phyloP scores from a whole-genome alignment of 768 basidiomycete species.

The Dacryopinax spathularia region DNA sequence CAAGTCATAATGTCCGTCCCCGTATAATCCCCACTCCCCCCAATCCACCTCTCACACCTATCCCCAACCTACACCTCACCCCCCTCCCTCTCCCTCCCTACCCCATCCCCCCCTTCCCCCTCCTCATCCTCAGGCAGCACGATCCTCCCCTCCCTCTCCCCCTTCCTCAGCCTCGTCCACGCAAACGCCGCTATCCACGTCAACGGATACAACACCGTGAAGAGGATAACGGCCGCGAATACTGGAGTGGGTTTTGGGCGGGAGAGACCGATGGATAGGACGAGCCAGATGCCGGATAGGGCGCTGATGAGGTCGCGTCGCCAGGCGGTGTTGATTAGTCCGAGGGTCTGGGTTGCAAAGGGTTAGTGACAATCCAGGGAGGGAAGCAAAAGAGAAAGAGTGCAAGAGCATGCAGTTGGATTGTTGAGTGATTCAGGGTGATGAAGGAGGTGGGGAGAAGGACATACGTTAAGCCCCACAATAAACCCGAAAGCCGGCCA shows the following conservation, averaged over 20 bases:
- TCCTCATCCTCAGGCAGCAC: neutral
- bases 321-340: slow-evolving; percentile 39
- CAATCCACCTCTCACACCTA: neutral
- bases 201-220: slow-evolving; percentile 55
- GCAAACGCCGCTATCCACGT: slow-evolving; percentile 29
- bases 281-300: slow-evolving; percentile 59
- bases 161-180: neutral
- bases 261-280: slow-evolving; percentile 46
- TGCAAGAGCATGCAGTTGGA: too few relatives aligned
- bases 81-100: neutral
- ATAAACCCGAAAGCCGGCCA: slow-evolving; percentile 65
- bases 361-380: too few relatives aligned
- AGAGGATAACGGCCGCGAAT: slow-evolving; percentile 33
- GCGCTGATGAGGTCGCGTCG: slow-evolving; percentile 62
- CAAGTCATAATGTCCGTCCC: neutral
- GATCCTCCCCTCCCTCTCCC: neutral
- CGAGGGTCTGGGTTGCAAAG: slow-evolving; percentile 19
- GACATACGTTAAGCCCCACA: slow-evolving; percentile 42
- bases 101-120: neutral
- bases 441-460: slow-evolving; percentile 20
- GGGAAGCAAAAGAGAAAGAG: too few relatives aligned
- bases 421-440: slow-evolving; percentile 18
- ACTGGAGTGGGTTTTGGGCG: slow-evolving; percentile 51
- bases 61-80: neutral
- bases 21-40: neutral